Conservation (phyloP, 129 eudicot genomes). For the Flaveria linearis region DNA sequence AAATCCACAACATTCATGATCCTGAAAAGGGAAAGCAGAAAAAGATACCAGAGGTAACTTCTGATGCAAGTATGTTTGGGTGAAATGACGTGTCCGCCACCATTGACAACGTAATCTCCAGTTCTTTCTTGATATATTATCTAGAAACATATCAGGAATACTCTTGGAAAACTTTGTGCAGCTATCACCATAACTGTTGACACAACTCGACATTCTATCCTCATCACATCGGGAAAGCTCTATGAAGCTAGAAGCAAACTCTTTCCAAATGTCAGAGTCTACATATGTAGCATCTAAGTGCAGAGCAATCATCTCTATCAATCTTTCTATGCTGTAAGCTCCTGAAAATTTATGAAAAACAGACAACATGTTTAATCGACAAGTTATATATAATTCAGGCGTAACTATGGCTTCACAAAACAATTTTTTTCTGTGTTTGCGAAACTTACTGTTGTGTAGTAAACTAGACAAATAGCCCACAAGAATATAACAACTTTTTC, state of each 20-base stretch:
- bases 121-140: slow-evolving; percentile 32
- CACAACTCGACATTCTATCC: slow-evolving; percentile 63
- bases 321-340: slow-evolving; percentile 51
- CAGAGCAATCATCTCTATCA: slow-evolving; percentile 69
- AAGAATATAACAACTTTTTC: background rate
- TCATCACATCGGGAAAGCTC: slow-evolving; percentile 60
- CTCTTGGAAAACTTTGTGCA: slow-evolving; percentile 22
- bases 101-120: slow-evolving; percentile 80
- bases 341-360: slow-evolving; percentile 43
- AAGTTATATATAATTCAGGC: slow-evolving; percentile 9
- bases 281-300: slow-evolving; percentile 77
- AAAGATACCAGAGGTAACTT: slow-evolving; percentile 61
- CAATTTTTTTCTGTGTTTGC: background rate
- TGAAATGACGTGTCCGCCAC: slow-evolving; percentile 85
- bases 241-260: slow-evolving; percentile 71
- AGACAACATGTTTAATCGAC: background rate
- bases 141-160: slow-evolving; percentile 45
- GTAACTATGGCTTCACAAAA: background rate
- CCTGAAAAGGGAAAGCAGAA: background rate
- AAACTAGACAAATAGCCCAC: background rate
- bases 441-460: background rate
- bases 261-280: slow-evolving; percentile 57
- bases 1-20: background rate
- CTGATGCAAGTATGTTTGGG: slow-evolving; percentile 58
- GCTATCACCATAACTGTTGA: slow-evolving; percentile 28